phyloP scores from a whole-genome alignment of 2,329 filamentous ascomycete species.

The Ambrosiella xylebori region DNA sequence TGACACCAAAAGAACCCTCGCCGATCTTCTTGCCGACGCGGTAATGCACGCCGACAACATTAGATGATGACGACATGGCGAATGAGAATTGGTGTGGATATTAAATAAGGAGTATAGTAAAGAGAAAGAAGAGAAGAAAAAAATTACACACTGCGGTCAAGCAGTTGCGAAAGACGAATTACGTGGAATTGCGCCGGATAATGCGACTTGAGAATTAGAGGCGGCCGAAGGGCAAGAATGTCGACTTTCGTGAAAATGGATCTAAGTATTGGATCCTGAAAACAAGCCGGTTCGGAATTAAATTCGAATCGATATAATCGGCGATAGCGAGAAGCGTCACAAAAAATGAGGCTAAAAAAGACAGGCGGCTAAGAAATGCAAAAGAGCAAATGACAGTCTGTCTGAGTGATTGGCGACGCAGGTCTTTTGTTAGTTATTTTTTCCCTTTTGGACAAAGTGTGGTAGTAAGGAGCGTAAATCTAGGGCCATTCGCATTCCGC shows the following conservation, averaged over 20 bases:
- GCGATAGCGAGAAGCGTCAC: constrained; percentile 2
- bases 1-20: constrained; percentile 95
- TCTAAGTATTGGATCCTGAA: background rate
- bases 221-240: background rate
- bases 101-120: background rate
- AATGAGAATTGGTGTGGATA: constrained; percentile 6
- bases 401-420: background rate
- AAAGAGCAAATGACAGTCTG: background rate
- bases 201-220: background rate
- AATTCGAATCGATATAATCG: background rate
- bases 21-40: constrained; percentile 98
- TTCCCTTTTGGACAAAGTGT: background rate
- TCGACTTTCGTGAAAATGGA: background rate
- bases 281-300: background rate
- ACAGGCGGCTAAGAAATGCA: background rate
- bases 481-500: constrained; percentile 1
- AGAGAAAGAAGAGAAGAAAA: constrained; percentile 3
- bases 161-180: background rate
- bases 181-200: background rate
- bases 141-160: constrained; percentile 2
- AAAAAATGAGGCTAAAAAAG: background rate
- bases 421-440: background rate
- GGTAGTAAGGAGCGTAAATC: background rate
- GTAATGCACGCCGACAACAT: constrained; percentile 97
- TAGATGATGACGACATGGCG: constrained; percentile 76